These are phyloP conservation scores for Zygoascus flipseniorum DNA, from an alignment of 805 yeast genomes.

Conservation along the genomic window DNA sequence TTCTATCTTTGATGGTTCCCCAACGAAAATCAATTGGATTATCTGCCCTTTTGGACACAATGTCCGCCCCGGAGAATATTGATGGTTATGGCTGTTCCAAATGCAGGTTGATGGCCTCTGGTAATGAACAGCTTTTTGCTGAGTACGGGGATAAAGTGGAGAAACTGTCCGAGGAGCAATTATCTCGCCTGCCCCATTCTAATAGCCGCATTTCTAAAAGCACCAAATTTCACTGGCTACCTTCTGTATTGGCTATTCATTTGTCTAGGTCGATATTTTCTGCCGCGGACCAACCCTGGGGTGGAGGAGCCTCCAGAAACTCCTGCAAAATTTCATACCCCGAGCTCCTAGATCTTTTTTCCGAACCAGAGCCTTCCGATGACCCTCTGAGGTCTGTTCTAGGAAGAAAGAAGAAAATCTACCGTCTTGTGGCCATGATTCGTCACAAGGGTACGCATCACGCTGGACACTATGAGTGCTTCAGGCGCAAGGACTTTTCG, in stretches of 20 bases:
- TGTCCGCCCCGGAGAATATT: conserved; percentile 60
- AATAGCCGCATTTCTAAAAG: conserved; percentile 61
- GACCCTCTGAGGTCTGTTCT: neutral
- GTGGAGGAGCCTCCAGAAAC: conserved; percentile 61
- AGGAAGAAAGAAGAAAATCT: conserved; percentile 35
- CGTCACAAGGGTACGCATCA: conserved; percentile 85
- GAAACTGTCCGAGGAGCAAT: conserved; percentile 35
- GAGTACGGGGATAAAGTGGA: conserved; percentile 43
- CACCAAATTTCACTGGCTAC: conserved; percentile 54
- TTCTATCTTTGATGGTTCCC: conserved; percentile 71
- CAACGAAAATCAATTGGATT: conserved; percentile 39
- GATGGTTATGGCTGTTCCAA: conserved; percentile 66
- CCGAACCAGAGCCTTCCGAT: conserved; percentile 15
- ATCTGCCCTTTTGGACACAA: conserved; percentile 45
- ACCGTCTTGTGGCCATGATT: conserved; percentile 61
- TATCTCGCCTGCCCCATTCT: conserved; percentile 29
- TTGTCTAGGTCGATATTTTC: conserved; percentile 70
- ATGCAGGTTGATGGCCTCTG: conserved; percentile 42
- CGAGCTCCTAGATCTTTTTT: conserved; percentile 12
- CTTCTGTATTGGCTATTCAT: conserved; percentile 70
- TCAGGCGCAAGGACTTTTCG: conserved; percentile 46
- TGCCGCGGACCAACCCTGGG: conserved; percentile 28
- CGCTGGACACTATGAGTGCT: conserved; percentile 87
- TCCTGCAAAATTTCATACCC: conserved; percentile 49
- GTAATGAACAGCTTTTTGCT: conserved; percentile 26